Base-by-base conservation (phyloP, 225 moss, liverwort and hornwort genomes). In the Lunularia cruciata region DNA sequence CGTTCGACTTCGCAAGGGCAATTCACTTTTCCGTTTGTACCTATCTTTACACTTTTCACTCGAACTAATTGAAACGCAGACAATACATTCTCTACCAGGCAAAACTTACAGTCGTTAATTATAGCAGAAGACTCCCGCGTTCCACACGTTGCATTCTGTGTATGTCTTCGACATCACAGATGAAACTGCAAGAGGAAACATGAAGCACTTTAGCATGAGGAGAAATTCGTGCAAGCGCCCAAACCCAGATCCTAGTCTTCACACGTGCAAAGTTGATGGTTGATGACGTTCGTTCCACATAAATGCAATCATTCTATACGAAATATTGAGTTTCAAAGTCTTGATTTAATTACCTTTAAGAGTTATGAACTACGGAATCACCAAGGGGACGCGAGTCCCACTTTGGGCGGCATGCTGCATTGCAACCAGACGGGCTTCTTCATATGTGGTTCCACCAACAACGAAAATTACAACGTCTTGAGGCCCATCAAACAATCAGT, bases 401-500 rank as follows among this genome's bases (percentile, higher is more conserved):
- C 85, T 86, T 60, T 90, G 89, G n/a, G 78, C 78, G 36, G 89
- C 87, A 84, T 98, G 93, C 32, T 91, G 83, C 73, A 91, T 54
- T 63, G 93, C 87, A 69, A 98, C 91, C 53, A 83, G 81, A 15
- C 93, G 86, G 70, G 96, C 90, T 76, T 98, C 96, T 82, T 93
- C 96, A 64, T 93, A 98, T 2, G 96, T 98, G 67, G 93, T 92
- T 69, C 93, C 92, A 54, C 96, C 96, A 70, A 98, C 89, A 75
- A 93, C 88, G 77, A 98, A 98, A 57, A 98, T 90, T 22, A 98
- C 86, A 28, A 98, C 90, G 19, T 98, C 96, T 82, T 93, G 96
- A 66, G 91, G 93, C 76, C 92, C 92, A 45, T 47, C 12, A 8
- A 23, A 51, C 8, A 34, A 2, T 63, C 51, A 23, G 0, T 8